phyloP scores from a whole-genome alignment of 1,284 basidiomycete genomes.

The Cryptococcus sp. region DNA sequence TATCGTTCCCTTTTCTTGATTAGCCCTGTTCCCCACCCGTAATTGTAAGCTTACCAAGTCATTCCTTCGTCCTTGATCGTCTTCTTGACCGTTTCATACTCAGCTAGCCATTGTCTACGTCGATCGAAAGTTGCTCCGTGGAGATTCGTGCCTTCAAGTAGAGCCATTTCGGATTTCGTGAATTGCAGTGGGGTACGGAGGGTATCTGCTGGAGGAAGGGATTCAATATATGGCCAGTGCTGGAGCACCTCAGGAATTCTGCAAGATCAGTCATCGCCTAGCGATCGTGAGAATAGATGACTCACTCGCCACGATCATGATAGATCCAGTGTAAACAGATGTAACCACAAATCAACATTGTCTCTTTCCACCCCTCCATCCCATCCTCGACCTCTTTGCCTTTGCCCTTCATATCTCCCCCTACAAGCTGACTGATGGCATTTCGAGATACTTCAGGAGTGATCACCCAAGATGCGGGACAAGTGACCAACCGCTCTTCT shows the following conservation, averaged over 20 bases:
- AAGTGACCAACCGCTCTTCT: constrained; percentile 45
- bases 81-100: constrained; percentile 55
- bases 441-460: constrained; percentile 55
- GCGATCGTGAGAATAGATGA: constrained; percentile 21
- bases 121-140: constrained; percentile 67
- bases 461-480: constrained; percentile 69
- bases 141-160: constrained; percentile 71
- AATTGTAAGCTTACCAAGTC: constrained; percentile 58
- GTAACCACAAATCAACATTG: constrained; percentile 68
- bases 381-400: constrained; percentile 12
- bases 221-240: constrained; percentile 59
- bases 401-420: not conserved
- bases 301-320: constrained; percentile 10
- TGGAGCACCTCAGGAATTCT: constrained; percentile 41
- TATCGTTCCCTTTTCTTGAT: constrained; percentile 64
- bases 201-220: constrained; percentile 57
- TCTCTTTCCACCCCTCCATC: constrained; percentile 57
- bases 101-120: constrained; percentile 56
- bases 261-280: constrained; percentile 1
- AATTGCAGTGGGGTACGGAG: constrained; percentile 77
- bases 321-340: constrained; percentile 65
- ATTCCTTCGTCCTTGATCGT: constrained; percentile 54
- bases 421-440: constrained; percentile 51
- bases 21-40: not conserved
- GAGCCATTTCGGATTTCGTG: constrained; percentile 57